Evolutionary conservation across 2,329 filamentous ascomycete species (phyloP), one percentile per base, ranked within the genome.

Genomic region (Colletotrichum brevisporum): DNA sequence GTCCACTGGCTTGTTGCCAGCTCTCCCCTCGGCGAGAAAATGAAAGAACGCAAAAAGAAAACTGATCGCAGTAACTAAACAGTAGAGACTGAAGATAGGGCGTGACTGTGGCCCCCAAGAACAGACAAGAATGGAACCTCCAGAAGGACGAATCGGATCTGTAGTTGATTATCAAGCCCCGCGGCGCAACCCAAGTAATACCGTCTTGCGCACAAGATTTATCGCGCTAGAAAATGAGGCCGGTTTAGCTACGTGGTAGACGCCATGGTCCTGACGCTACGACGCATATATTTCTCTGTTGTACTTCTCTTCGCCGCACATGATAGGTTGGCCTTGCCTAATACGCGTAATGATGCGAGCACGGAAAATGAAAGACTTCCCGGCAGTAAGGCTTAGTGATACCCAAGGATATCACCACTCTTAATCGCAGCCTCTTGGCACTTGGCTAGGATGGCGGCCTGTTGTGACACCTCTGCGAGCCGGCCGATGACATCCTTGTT

Each of bases 401-500:
- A 69, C 27, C 57, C 56, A 39, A 69, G 52, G 18, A 73, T 69
- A 27, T 79, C 74, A 10, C 77, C 78, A 43, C 71, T 79, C 60
- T 77, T 72, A 2, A 74, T 74, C 43, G 87, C 79, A 4, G 81
- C 81, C 74, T 86, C 88, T 76, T 93, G 91, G 76, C 93, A 95
- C 79, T 94, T 93, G 51, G 90, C 88, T 73, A 95, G 82, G 65
- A 95, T 93, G 60, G 89, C 88, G 13, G 93, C 92, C 81, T 97
- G 94, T 75, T 90, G 90, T 27, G 91, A 91, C 2, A 97, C 91
- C 75, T 97, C 93, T 4, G 89, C 91, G 56, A 97, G 84, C 52
- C 89, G 86, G 16, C 92, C 86, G 74, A 97, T 88, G 13, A 97
- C 94, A 73, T 93, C 86, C 79, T 91, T 91, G 78, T 96, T 97